Percentiles rank a stretch among this genome's conserved stretches.
phyloP scores from a whole-genome alignment of 352 stramenopile species.

The Phytopythium cucurbitacearum region DNA sequence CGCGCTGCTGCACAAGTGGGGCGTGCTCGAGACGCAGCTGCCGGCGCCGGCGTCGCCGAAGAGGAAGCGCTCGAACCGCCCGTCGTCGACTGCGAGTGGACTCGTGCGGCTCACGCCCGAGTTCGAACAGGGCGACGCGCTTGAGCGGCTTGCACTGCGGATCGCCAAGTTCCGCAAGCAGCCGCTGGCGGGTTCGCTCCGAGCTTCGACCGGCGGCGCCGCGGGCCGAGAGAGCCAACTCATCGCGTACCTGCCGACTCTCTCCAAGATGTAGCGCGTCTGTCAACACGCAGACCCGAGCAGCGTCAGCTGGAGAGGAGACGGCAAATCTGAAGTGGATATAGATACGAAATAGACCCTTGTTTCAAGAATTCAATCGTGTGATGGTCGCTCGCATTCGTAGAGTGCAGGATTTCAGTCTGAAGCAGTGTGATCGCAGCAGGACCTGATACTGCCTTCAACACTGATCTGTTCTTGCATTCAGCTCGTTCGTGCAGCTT shows the following conservation, averaged over 20 bases:
- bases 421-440: too few species aligned
- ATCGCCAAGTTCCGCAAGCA: constrained; percentile 77
- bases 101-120: constrained; percentile 31
- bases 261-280: constrained; percentile 49
- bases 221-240: constrained; percentile 50
- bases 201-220: constrained; percentile 21
- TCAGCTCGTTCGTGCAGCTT: too few species aligned
- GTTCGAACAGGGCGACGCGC: constrained; percentile 48
- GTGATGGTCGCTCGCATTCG: too few species aligned
- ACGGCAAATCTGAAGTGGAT: constrained; percentile 6
- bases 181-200: constrained; percentile 24
- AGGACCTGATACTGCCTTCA: too few species aligned
- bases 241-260: constrained; percentile 53
- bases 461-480: too few species aligned
- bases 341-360: not conserved
- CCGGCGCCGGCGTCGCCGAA: constrained; percentile 10
- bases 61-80: constrained; percentile 8
- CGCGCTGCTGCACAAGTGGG: constrained; percentile 56
- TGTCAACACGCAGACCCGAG: constrained; percentile 18
- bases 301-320: not conserved
- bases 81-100: constrained; percentile 10
- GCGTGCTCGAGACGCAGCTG: constrained; percentile 47
- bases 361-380: too few species aligned
- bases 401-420: too few species aligned
- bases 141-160: constrained; percentile 56